Base-by-base conservation (phyloP, 495 filamentous ascomycete genomes). In the Aspergillus cristatus region DNA sequence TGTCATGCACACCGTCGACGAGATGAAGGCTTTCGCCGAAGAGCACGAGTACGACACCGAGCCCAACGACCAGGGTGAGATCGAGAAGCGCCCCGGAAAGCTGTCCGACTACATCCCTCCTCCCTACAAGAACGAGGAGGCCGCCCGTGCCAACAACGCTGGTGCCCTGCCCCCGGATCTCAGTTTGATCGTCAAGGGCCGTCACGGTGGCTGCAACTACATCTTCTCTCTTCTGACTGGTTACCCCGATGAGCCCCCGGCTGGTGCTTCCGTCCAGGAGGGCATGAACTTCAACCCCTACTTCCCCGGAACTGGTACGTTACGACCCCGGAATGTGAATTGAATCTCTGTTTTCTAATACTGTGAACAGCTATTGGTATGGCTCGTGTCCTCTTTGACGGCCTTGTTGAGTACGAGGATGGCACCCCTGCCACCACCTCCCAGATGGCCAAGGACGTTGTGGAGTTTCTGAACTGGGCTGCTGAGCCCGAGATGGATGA, bases 251-350 rank as follows among this genome's bases (percentile, higher is more conserved):
- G 90, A 99, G 69, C 76, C 87, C 33, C 91, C 91, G 10, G 82
- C 91, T 28, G 91, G 91, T 51, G 86, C 79, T 43, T 61, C 67
- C 42, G 77, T 99, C 46, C 73, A 75, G 41, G 74, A 79, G 41
- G 91, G 91, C 45, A 78, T 99, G 59, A 94, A 97, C 76, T 99
- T 99, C 78, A 99, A 99, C 78, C 91, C 91, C 18, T 99, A 96
- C 73, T 99, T 99, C 79, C 91, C 91, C 35, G 93, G 93, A 50
- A 97, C 91, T 45, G 91, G 76, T 75, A 67, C 32, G 65, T 54
- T 34, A 41, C 41, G 28, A 35, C 3, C 11, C 5, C 4, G 11
- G 18, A 11, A 28, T 26, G n/a, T 15, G 18, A 15, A 17, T 25
- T 32, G 24, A 38, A 14, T 40, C 30, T 32, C 41, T 14, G 10